A percentile compares a stretch with the other conserved stretches of the same genome.
These are phyloP conservation scores for Aspergillus fumigatiaffinis DNA, from an alignment of 2,329 filamentous ascomycete genomes.

Conservation along the genomic window DNA sequence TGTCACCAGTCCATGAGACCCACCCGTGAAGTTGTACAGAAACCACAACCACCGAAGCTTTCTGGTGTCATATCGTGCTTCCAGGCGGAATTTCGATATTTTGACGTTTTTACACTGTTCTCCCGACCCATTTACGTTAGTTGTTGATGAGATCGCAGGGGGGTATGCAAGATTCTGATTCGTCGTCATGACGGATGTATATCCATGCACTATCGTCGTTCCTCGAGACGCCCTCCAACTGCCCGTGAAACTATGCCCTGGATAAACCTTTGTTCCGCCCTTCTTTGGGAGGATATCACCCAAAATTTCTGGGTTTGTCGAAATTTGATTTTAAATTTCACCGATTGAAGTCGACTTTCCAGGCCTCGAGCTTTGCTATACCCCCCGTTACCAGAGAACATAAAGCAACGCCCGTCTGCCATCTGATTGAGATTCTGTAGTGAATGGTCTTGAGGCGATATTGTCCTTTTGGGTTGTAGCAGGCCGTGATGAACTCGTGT, in stretches of 20 bases:
- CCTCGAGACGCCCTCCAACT: not conserved
- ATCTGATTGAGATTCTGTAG: not conserved
- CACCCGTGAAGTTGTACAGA: not conserved
- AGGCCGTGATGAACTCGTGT: too few species aligned
- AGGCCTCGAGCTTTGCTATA: not conserved
- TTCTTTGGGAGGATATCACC: not conserved
- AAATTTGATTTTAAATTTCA: not conserved
- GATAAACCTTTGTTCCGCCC: too few species aligned
- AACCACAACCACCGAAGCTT: not conserved
- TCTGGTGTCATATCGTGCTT: not conserved
- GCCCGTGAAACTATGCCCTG: too few species aligned
- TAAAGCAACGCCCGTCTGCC: not conserved
- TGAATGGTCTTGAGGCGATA: not conserved
- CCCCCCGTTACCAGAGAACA: not conserved
- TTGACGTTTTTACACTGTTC: not conserved
- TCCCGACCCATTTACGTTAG: not conserved
- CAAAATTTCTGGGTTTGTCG: not conserved
- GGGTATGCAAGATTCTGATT: not conserved
- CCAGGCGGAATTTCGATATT: not conserved
- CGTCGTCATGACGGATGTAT: not conserved
- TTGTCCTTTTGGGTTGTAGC: not conserved
- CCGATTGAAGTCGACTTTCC: not conserved
- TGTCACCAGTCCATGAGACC: not conserved
- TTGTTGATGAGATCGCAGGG: not conserved
- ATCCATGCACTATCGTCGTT: too few species aligned